Evolutionary conservation across 805 yeast genomes (phyloP).

Genomic region (Myxozyma vanderwaltii): DNA sequence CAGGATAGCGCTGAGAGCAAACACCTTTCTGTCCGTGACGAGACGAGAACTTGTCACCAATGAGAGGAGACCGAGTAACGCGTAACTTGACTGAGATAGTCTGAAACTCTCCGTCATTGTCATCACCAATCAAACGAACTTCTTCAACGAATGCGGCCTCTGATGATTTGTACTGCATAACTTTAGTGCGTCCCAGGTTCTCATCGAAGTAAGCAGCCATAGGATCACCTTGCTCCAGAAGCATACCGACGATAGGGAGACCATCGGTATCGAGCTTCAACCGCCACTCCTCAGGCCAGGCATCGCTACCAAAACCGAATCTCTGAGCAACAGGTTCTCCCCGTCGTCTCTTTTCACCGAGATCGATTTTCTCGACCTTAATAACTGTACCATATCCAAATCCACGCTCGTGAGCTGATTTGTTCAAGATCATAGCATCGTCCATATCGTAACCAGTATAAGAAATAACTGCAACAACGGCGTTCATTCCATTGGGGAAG

Average conservation of each 20-base stretch:
- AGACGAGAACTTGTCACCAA: constrained; percentile 97
- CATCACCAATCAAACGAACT: constrained; percentile 89
- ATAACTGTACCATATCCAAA: constrained; percentile 96
- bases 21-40: constrained; percentile 99
- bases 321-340: constrained; percentile 95
- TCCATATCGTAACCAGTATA: constrained; percentile 99
- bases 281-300: constrained; percentile 90
- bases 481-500: constrained; percentile 97
- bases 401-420: constrained; percentile 96
- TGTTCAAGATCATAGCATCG: constrained; percentile 98
- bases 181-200: constrained; percentile 83
- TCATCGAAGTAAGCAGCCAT: constrained; percentile 91
- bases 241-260: constrained; percentile 82
- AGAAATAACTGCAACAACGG: constrained; percentile 97
- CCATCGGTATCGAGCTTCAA: constrained; percentile 90
- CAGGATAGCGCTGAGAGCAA: constrained; percentile 97
- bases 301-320: constrained; percentile 90
- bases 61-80: constrained; percentile 85
- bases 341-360: constrained; percentile 72
- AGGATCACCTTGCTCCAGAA: constrained; percentile 94
- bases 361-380: constrained; percentile 89
- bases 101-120: constrained; percentile 78
- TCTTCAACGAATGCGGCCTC: constrained; percentile 96
- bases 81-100: constrained; percentile 83
- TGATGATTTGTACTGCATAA: constrained; percentile 87